A percentile compares a stretch with the other conserved stretches of the same genome.
phyloP scores from a whole-genome alignment of 345 rosid species.

The Acer campestre region DNA sequence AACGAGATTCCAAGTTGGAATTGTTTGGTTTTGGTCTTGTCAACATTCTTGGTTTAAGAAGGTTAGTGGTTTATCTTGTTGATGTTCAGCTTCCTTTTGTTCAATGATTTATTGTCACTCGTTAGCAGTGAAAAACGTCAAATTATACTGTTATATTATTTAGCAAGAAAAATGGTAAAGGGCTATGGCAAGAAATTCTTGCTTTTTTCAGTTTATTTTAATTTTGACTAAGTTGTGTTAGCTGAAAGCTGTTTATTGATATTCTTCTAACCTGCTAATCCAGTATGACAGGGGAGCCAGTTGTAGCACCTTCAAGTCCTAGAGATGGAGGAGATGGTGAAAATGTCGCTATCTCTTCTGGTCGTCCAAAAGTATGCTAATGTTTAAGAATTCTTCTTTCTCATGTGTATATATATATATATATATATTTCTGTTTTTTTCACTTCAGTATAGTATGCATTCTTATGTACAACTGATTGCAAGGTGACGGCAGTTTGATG shows the following conservation, averaged over 20 bases:
- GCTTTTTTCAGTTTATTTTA: background rate
- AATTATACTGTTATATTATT: background rate
- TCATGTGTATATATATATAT: background rate
- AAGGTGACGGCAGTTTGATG: background rate
- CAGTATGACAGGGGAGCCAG: constrained; percentile 97
- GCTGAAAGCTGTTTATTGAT: constrained; percentile 7
- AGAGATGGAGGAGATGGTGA: constrained; percentile 91
- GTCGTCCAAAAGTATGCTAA: constrained; percentile 59
- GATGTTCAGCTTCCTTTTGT: constrained; percentile 1
- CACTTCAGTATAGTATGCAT: constrained; percentile 8
- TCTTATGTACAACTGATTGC: constrained; percentile 1
- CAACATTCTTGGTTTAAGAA: constrained; percentile 93
- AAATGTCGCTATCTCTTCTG: constrained; percentile 55
- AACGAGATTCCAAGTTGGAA: constrained; percentile 76
- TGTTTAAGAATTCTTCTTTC: constrained; percentile 16
- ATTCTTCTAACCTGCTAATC: constrained; percentile 33
- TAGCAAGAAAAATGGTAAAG: too few relatives aligned
- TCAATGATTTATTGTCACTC: background rate
- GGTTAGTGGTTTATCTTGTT: constrained; percentile 42
- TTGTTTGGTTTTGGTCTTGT: constrained; percentile 99
- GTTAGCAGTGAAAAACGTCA: background rate
- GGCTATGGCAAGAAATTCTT: background rate
- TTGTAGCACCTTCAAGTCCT: constrained; percentile 86
- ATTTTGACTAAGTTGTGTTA: background rate
- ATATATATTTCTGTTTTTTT: background rate